phyloP scores from a whole-genome alignment of 2,329 filamentous ascomycete species.

The Myrmaecium sp. region DNA sequence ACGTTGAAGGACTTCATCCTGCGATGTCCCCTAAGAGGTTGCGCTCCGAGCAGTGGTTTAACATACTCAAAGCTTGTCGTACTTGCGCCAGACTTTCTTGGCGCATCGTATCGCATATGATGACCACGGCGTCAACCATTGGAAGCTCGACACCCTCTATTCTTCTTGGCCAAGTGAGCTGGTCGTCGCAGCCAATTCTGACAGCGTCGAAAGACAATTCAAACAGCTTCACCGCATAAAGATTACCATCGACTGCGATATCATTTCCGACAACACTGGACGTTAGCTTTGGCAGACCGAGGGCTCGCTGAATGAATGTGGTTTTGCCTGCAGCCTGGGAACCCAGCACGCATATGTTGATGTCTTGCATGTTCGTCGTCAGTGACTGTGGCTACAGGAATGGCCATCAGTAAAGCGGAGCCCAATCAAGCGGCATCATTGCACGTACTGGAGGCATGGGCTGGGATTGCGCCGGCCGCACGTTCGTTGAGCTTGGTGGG shows the following conservation, averaged over 20 bases:
- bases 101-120: constrained; percentile 77
- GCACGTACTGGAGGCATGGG: too few relatives aligned
- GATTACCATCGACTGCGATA: constrained; percentile 29
- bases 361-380: constrained; percentile 27
- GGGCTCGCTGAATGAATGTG: constrained; percentile 39
- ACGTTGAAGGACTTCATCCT: constrained; percentile 5
- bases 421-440: constrained; percentile 1
- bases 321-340: constrained; percentile 39
- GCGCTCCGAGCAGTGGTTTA: constrained; percentile 5
- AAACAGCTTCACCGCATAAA: constrained; percentile 40
- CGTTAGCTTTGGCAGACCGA: constrained; percentile 36
- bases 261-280: constrained; percentile 1
- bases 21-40: constrained; percentile 2
- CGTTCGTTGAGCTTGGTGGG: too few relatives aligned
- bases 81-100: constrained; percentile 57
- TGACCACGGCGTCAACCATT: constrained; percentile 63
- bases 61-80: constrained; percentile 14
- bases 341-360: constrained; percentile 43
- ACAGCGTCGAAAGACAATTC: constrained; percentile 38
- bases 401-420: neutral
- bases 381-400: constrained; percentile 14
- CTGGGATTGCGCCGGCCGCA: too few relatives aligned
- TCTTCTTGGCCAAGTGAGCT: constrained; percentile 39
- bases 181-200: constrained; percentile 29
- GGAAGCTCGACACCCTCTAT: constrained; percentile 52